A percentile compares a stretch with the other conserved stretches of the same genome.
Conservation (phyloP, 2,329 filamentous ascomycete genomes). For the Bipolaris gigantea region DNA sequence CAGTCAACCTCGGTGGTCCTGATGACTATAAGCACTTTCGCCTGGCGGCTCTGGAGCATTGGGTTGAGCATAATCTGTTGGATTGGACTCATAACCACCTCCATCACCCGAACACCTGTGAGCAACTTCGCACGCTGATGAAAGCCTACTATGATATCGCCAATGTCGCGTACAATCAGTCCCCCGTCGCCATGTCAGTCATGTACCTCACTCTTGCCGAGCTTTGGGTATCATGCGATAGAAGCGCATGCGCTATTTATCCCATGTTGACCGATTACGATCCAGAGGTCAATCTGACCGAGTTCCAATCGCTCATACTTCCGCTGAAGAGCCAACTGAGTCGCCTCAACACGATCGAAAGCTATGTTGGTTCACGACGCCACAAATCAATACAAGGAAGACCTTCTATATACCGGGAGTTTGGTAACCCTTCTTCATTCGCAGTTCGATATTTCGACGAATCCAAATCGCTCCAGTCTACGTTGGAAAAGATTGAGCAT, state of each 20-base stretch:
- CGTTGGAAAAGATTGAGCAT: constrained; percentile 45
- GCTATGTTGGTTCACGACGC: constrained; percentile 49
- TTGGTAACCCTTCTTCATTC: constrained; percentile 47
- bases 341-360: constrained; percentile 52
- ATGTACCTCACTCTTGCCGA: constrained; percentile 61
- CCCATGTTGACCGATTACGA: constrained; percentile 53
- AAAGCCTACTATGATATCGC: constrained; percentile 21
- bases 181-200: constrained; percentile 54
- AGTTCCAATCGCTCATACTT: constrained; percentile 53
- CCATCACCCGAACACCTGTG: constrained; percentile 29
- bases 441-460: constrained; percentile 53
- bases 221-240: constrained; percentile 62
- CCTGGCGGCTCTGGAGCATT: constrained; percentile 55
- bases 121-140: constrained; percentile 16
- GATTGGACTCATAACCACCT: constrained; percentile 45
- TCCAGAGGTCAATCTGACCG: constrained; percentile 46
- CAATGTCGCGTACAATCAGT: constrained; percentile 38
- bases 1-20: constrained; percentile 1
- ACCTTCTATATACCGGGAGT: constrained; percentile 45
- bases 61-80: constrained; percentile 50
- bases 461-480: constrained; percentile 47
- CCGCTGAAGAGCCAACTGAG: constrained; percentile 50
- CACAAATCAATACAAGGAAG: constrained; percentile 11
- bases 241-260: constrained; percentile 44
- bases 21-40: constrained; percentile 29